Evolutionary conservation across 2,329 filamentous ascomycete genomes (phyloP).

Genomic region (Botrytis fabae): DNA sequence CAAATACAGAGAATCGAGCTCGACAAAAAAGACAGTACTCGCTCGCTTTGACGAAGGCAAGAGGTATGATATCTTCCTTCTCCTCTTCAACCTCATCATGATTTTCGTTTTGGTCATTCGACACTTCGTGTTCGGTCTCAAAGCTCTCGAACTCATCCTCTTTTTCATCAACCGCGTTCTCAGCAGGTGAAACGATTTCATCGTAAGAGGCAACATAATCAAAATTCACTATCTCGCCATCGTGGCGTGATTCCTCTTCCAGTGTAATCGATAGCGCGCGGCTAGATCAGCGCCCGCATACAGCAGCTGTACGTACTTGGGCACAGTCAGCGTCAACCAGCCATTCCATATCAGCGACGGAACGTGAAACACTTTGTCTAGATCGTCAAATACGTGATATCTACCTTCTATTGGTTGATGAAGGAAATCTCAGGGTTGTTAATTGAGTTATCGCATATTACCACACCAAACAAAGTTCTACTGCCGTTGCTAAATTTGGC

Average conservation of each 20-base stretch:
- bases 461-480: not conserved
- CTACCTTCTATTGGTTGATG: not conserved
- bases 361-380: not conserved
- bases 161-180: not conserved
- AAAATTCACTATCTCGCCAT: not conserved
- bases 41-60: too few relatives aligned
- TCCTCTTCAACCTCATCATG: not conserved
- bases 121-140: not conserved
- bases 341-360: not conserved
- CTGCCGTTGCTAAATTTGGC: not conserved
- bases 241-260: not conserved
- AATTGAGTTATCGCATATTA: not conserved
- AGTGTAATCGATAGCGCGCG: not conserved
- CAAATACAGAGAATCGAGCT: not conserved
- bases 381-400: not conserved
- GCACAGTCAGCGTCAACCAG: not conserved
- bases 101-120: not conserved
- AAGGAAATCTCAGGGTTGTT: not conserved
- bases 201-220: not conserved
- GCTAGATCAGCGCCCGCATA: not conserved
- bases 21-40: not conserved
- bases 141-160: not conserved
- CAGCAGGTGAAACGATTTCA: not conserved
- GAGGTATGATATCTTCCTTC: too few relatives aligned
- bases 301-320: not conserved